These are phyloP conservation scores for Eustoma russellianum DNA, from an alignment of 257 asterid species.

Conservation along the genomic window DNA sequence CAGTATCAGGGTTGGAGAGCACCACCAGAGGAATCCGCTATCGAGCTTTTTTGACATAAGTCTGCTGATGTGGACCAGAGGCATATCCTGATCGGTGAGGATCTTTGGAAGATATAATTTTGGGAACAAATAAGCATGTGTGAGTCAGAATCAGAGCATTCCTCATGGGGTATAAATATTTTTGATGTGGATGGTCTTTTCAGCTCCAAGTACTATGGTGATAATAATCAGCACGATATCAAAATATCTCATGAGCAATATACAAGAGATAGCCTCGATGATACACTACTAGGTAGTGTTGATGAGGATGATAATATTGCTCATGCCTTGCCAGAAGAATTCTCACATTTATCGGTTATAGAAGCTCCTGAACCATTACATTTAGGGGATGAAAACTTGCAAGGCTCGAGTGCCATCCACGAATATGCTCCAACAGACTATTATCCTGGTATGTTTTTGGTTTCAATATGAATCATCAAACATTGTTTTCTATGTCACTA, in stretches of 20 bases:
- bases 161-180: slow-evolving; percentile 43
- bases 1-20: slow-evolving; percentile 9
- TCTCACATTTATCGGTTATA: slow-evolving; percentile 44
- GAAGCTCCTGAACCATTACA: slow-evolving; percentile 45
- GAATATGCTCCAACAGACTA: slow-evolving; percentile 51
- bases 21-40: not conserved
- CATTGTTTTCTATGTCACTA: not conserved
- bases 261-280: slow-evolving; percentile 29
- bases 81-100: slow-evolving; percentile 12
- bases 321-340: slow-evolving; percentile 54
- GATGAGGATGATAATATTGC: slow-evolving; percentile 56
- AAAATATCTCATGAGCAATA: slow-evolving; percentile 62
- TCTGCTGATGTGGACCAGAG: slow-evolving; percentile 15
- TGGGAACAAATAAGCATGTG: slow-evolving; percentile 34
- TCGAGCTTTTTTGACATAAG: slow-evolving; percentile 3
- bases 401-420: slow-evolving; percentile 25
- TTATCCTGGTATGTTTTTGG: slow-evolving; percentile 34
- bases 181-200: slow-evolving; percentile 54
- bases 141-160: slow-evolving; percentile 60
- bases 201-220: slow-evolving; percentile 69
- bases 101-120: not conserved
- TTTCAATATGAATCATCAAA: slow-evolving; percentile 9
- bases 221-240: slow-evolving; percentile 53
- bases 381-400: slow-evolving; percentile 33
- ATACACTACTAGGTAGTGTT: slow-evolving; percentile 16